These are phyloP conservation scores for Suillus tomentosus DNA, from an alignment of 768 basidiomycete species.

Conservation along the genomic window DNA sequence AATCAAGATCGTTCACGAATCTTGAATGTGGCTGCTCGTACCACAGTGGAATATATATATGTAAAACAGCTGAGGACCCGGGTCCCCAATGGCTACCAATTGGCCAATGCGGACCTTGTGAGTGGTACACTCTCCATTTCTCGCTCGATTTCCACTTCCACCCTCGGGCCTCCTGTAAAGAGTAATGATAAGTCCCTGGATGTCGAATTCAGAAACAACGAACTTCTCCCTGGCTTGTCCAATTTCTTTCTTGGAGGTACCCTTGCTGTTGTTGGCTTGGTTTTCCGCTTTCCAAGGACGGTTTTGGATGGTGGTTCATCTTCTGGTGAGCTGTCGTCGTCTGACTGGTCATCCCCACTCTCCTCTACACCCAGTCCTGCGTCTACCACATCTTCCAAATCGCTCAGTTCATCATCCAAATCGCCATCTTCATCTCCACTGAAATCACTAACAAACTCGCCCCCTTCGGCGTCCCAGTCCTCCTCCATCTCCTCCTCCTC, in stretches of 20 bases:
- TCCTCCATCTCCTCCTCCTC: constrained; percentile 54
- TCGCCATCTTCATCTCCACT: constrained; percentile 54
- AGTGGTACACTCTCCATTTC: constrained; percentile 75
- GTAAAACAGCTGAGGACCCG: background rate
- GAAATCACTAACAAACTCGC: constrained; percentile 60
- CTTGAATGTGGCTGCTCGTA: background rate
- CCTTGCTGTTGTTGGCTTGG: constrained; percentile 40
- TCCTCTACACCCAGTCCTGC: constrained; percentile 41
- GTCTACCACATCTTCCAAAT: constrained; percentile 66
- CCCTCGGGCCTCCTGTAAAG: constrained; percentile 65
- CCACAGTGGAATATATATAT: background rate
- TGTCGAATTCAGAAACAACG: constrained; percentile 27
- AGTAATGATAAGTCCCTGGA: constrained; percentile 18
- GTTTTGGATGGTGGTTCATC: constrained; percentile 41
- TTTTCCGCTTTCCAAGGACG: constrained; percentile 71
- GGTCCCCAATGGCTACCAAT: constrained; percentile 44
- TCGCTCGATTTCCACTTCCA: constrained; percentile 97
- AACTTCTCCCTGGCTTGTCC: constrained; percentile 64
- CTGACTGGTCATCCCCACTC: constrained; percentile 44
- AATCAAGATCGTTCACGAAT: background rate
- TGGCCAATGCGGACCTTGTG: constrained; percentile 50
- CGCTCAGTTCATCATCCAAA: constrained; percentile 44
- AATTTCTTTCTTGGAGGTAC: constrained; percentile 52
- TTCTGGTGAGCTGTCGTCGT: constrained; percentile 41
- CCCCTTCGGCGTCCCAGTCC: constrained; percentile 47